These are phyloP conservation scores for Pythium periplocum DNA, from an alignment of 352 stramenopile species.

Conservation along the genomic window DNA sequence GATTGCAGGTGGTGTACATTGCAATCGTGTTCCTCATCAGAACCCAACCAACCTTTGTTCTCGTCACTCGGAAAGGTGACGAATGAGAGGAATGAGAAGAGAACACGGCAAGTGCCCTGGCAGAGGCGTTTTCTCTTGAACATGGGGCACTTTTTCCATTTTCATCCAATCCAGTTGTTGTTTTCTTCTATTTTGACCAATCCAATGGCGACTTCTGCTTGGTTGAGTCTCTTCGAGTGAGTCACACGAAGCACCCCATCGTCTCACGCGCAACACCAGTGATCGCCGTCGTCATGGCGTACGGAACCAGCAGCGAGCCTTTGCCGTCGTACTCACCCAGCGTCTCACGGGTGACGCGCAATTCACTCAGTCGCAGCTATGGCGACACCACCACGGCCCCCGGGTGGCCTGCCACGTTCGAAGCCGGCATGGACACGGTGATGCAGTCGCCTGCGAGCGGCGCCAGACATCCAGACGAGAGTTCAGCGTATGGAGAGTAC, in stretches of 20 bases:
- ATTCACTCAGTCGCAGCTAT: slow-evolving; percentile 11
- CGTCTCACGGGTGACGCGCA: slow-evolving; percentile 28
- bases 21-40: too few species aligned
- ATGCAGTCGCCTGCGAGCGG: slow-evolving; percentile 46
- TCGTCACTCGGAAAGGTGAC: too few species aligned
- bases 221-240: background rate
- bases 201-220: too few species aligned
- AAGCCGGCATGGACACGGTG: slow-evolving; percentile 38
- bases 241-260: background rate
- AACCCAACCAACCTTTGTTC: too few species aligned
- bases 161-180: too few species aligned
- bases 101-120: too few species aligned
- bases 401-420: slow-evolving; percentile 70
- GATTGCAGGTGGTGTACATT: too few species aligned
- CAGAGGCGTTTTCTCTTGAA: too few species aligned
- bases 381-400: slow-evolving; percentile 22
- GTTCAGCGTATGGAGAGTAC: slow-evolving; percentile 38
- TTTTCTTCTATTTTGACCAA: too few species aligned
- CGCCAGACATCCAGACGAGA: slow-evolving; percentile 24
- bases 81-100: too few species aligned
- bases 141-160: too few species aligned
- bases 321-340: slow-evolving; percentile 65
- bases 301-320: slow-evolving; percentile 16
- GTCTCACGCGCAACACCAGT: background rate
- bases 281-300: slow-evolving; percentile 7